phyloP scores from a whole-genome alignment of 768 basidiomycete genomes.

The Sporobolomyces roseus region DNA sequence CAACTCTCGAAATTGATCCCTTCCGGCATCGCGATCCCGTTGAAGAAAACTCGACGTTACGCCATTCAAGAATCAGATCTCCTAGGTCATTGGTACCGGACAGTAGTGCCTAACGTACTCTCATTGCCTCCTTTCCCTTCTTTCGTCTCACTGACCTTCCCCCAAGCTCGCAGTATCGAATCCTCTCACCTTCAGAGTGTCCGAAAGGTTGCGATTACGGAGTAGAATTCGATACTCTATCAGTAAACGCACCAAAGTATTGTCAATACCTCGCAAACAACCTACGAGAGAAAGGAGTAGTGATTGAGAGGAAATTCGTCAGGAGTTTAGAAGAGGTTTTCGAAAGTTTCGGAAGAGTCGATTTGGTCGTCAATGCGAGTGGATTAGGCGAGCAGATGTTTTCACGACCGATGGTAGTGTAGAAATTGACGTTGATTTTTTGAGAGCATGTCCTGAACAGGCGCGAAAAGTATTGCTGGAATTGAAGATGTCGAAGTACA shows the following conservation, averaged over 20 bases:
- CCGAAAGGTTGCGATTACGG: constrained; percentile 47
- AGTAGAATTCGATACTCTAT: constrained; percentile 54
- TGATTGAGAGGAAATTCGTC: constrained; percentile 53
- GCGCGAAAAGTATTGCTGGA: constrained; percentile 69
- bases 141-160: background rate
- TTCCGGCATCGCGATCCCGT: constrained; percentile 5
- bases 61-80: background rate
- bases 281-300: constrained; percentile 52
- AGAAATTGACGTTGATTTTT: background rate
- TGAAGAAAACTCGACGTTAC: constrained; percentile 26
- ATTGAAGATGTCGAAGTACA: constrained; percentile 70
- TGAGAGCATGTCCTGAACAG: constrained; percentile 41
- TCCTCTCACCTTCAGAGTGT: background rate
- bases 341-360: constrained; percentile 48
- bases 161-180: constrained; percentile 16
- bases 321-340: constrained; percentile 55
- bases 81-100: constrained; percentile 35
- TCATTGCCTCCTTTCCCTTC: no score
- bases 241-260: constrained; percentile 57
- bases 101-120: constrained; percentile 18
- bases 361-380: constrained; percentile 59
- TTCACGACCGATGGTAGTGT: background rate
- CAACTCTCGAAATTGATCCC: constrained; percentile 21
- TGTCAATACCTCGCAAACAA: constrained; percentile 55
- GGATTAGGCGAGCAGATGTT: constrained; percentile 52